Evolutionary conservation across 257 asterid species (phyloP), one percentile per base, ranked within the genome.

Genomic region (Capsicum baccatum): DNA sequence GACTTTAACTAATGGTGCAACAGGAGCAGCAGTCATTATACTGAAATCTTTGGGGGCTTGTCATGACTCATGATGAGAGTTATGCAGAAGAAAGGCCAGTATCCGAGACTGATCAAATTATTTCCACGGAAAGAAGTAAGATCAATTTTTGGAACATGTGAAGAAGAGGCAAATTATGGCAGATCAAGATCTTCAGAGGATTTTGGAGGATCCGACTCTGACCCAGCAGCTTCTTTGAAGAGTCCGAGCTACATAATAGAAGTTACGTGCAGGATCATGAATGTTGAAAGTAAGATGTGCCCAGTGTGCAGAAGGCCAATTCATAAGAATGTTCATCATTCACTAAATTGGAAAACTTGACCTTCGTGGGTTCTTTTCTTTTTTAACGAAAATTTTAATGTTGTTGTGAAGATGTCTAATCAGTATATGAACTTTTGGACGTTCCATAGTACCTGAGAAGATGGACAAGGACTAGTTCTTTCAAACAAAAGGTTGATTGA

Each of bases 251-350:
- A 39, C 44, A 39, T 39, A 39, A 0, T 50, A 4, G 17, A 1
- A 13, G 5, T 13, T 57, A 21, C 8, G 15, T 56, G 84, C 89
- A 86, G 91, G 91, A 86, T 86, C 19, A 83, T 80, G 83, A 85
- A 80, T 55, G 85, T 26, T 54, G 91, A 86, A 44, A 83, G 14
- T 83, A 86, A n/a, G 85, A 60, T 50, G 9, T 88, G 89, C 73
- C 91, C 89, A 17, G 67, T 88, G 5, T 88, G 91, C 73, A 62
- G 91, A 59, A 83, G 83, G 83, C 50, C 78, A 3, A 79, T 86
- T 63, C 59, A 74, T 37, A 86, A 83, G 73, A 71, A 88, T 69
- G 47, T 7, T 86, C 67, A 19, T 85, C 6, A 73, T 85, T 74
- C 84, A 83, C 5, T 84, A 76, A 76, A 39, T 13, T 9, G 3